These are phyloP conservation scores for Phaeosphaeria sp. DNA, from an alignment of 2,329 filamentous ascomycete species.

Conservation along the genomic window DNA sequence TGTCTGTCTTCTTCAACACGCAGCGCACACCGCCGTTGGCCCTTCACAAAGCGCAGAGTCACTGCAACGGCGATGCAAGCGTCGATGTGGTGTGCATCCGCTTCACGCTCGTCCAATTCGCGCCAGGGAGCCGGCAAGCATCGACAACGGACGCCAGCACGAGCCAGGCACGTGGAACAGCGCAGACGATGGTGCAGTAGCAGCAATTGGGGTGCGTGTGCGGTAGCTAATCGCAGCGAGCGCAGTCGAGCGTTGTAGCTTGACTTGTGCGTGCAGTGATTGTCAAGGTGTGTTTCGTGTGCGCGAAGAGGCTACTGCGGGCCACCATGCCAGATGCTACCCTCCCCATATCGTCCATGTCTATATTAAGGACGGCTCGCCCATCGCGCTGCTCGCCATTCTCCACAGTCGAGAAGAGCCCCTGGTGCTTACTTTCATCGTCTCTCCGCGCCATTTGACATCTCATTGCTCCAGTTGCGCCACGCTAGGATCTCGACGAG, in stretches of 20 bases:
- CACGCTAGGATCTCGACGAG: background rate
- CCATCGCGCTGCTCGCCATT: constrained; percentile 4
- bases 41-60: background rate
- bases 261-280: too few species aligned
- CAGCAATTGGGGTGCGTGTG: background rate
- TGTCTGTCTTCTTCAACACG: background rate
- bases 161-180: constrained; percentile 9
- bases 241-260: too few species aligned
- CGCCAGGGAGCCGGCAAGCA: background rate
- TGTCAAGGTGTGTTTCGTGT: too few species aligned
- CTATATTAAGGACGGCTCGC: constrained; percentile 27
- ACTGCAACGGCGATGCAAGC: background rate
- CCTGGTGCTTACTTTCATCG: background rate
- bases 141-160: constrained; percentile 9
- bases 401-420: background rate
- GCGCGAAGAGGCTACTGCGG: too few species aligned
- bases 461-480: background rate
- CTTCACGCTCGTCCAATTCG: too few species aligned
- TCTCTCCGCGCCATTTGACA: background rate
- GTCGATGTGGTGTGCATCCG: too few species aligned
- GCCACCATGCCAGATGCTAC: background rate
- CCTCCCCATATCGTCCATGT: background rate
- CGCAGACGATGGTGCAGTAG: background rate
- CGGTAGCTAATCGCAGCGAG: too few species aligned
- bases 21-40: background rate